Conservation (phyloP, 495 filamentous ascomycete species). For the Neurospora africana region DNA sequence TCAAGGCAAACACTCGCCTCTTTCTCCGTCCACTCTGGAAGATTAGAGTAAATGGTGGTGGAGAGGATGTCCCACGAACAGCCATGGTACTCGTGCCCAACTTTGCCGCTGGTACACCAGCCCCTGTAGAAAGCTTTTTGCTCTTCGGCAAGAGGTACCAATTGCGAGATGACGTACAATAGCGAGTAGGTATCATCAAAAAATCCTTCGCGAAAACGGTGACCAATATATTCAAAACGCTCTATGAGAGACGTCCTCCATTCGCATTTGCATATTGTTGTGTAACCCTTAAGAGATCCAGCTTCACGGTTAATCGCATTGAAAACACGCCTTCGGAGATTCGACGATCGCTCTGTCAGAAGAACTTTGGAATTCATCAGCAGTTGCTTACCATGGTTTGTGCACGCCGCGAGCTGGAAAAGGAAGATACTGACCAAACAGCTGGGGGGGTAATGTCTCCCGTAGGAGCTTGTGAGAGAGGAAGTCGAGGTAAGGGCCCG, state of each 20-base stretch:
- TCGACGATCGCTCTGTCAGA: not conserved
- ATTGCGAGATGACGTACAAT: no score
- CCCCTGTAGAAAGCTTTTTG: not conserved
- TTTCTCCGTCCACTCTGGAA: not conserved
- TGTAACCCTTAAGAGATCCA: no score
- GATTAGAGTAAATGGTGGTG: not conserved
- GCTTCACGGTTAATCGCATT: not conserved
- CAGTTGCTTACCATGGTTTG: no score
- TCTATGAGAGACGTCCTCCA: not conserved
- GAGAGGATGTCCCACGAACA: no score
- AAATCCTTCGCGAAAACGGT: no score
- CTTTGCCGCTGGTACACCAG: not conserved
- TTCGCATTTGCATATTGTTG: not conserved
- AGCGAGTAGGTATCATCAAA: no score
- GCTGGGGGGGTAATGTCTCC: not conserved
- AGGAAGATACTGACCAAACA: not conserved
- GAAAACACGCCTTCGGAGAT: not conserved
- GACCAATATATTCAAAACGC: no score
- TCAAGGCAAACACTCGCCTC: not conserved
- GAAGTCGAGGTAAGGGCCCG: not conserved
- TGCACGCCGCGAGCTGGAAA: no score
- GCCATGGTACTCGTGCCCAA: no score
- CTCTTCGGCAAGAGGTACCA: not conserved
- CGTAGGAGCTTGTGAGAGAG: not conserved
- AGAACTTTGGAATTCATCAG: not conserved